Base-by-base conservation (phyloP, 768 basidiomycete genomes). In the Tylopilus cervinicoccineus region DNA sequence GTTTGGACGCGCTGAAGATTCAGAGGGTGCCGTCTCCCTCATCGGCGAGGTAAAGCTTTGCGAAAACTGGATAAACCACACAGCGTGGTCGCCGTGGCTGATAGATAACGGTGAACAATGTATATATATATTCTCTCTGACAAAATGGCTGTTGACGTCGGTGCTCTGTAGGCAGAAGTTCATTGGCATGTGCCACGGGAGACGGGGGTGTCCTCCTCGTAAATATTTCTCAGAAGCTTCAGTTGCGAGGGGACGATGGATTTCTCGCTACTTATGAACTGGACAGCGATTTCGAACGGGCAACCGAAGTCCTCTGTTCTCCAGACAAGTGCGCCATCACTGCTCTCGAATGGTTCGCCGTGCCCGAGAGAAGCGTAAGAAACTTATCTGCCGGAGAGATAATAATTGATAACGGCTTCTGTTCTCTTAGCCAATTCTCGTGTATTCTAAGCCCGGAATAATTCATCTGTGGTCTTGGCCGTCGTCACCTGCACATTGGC, bases 51-150 rank as follows among this genome's bases (percentile, higher is more conserved):
- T 80, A 16, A 52, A 64, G 5, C 69, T 86, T 12, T 60, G 75
- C 27, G 72, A 84, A 22, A 71, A 72, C 38, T 90, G 87, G 87
- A 68, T 90, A 10, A 81, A 76, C 4, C 75, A 80, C 52, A 57
- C 85, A 14, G 72, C 80, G 0, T 81, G 83, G 69, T 78, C 84
- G 5, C 60, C 72, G 13, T 89, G 86, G 86, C 61, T 52, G 9
- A 33, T 59, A 34, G 52, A 59, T 1, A 59, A 66, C 23, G 57
- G 59, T 6, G 71, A 71, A 40, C 67, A 63, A 46, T 75, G 87
- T 84, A 55, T 53, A 63, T 73, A 51, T 29, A 28, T 43, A 31
- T 26, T 12, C 24, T 42, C 20, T 47, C 13, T n/a, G n/a, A 24
- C 44, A 34, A n/a, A 54, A 45, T 23, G 46, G 27, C 29, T 17